phyloP scores from a whole-genome alignment of 345 rosid genomes.

The Murraya paniculata region DNA sequence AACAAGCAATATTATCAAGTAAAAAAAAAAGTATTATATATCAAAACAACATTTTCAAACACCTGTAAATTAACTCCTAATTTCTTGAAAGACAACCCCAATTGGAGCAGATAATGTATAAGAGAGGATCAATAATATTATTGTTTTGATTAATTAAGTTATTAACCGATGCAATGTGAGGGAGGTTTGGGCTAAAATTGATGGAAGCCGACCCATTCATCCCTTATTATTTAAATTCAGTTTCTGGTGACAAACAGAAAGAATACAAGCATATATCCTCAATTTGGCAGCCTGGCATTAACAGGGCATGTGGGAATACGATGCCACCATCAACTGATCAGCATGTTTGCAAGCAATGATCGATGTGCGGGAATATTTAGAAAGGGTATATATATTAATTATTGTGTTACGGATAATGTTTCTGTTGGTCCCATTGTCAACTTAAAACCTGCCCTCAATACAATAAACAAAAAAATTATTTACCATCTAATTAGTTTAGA shows the following conservation, averaged over 20 bases:
- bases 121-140: not conserved
- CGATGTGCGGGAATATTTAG: not conserved
- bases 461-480: too few relatives aligned
- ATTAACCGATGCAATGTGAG: not conserved
- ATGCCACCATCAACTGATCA: not conserved
- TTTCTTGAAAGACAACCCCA: too few relatives aligned
- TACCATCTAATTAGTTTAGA: not conserved
- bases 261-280: not conserved
- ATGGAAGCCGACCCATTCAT: too few relatives aligned
- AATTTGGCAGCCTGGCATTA: slow-evolving; percentile 4
- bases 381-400: not conserved
- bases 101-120: too few relatives aligned
- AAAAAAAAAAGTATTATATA: too few relatives aligned
- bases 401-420: not conserved
- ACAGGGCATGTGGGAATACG: not conserved
- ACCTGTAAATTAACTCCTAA: not conserved
- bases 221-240: not conserved
- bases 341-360: not conserved
- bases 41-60: not conserved
- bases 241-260: not conserved
- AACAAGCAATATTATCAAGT: not conserved
- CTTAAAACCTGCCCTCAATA: not conserved
- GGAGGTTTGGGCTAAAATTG: not conserved
- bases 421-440: not conserved
- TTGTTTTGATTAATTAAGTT: not conserved